Conservation (phyloP, 306 rosid genomes). For the Heteromeles arbutifolia region DNA sequence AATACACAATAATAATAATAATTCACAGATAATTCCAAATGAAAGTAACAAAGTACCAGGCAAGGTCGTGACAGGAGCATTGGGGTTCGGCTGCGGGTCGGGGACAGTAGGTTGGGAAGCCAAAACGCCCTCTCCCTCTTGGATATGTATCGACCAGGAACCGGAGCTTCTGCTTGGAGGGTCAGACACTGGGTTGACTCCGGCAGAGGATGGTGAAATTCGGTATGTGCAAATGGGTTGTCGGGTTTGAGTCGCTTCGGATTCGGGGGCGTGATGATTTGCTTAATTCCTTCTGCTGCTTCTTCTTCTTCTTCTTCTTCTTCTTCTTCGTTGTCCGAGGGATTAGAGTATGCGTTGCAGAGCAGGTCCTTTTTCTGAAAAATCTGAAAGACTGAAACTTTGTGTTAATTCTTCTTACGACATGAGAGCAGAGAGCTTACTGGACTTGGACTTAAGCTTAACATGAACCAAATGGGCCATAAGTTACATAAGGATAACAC, state of each 20-base stretch:
- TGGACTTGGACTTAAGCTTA: neutral
- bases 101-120: conserved; percentile 18
- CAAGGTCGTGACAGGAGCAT: conserved; percentile 15
- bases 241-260: conserved; percentile 16
- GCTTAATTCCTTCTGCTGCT: conserved; percentile 1
- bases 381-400: neutral
- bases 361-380: conserved; percentile 55
- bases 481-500: neutral
- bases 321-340: conserved; percentile 45
- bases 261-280: conserved; percentile 7
- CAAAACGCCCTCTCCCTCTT: conserved; percentile 66
- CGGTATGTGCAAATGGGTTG: conserved; percentile 3
- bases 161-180: conserved; percentile 20
- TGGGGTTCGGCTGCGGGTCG: conserved; percentile 15
- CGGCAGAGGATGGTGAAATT: neutral
- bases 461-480: neutral
- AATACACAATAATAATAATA: neutral
- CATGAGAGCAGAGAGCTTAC: neutral
- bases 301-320: conserved; percentile 17
- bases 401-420: neutral
- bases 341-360: conserved; percentile 37
- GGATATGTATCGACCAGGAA: conserved; percentile 69
- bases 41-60: conserved; percentile 33
- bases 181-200: conserved; percentile 5
- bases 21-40: neutral